Evolutionary conservation across 2,329 filamentous ascomycete genomes (phyloP).

Genomic region (Sphaerostilbella broomeana): DNA sequence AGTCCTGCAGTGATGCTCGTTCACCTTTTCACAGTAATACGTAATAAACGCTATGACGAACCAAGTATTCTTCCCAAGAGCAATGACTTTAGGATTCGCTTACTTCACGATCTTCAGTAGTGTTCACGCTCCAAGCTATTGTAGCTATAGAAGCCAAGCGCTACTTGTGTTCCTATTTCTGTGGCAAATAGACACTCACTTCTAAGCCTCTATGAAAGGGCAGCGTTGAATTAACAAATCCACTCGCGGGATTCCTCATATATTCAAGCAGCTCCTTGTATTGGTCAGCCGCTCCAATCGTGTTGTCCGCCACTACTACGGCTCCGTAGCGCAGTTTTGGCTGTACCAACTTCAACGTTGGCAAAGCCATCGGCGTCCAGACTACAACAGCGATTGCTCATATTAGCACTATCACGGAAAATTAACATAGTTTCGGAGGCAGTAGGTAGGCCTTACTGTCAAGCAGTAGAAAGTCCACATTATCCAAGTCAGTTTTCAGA

Average conservation of each 20-base stretch:
- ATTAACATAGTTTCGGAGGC: neutral
- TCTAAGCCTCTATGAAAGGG: constrained; percentile 28
- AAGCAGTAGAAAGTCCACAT: constrained; percentile 52
- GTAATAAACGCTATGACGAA: no score
- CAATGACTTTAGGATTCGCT: no score
- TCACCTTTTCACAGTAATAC: no score
- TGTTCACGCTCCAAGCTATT: no score
- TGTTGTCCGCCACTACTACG: constrained; percentile 46
- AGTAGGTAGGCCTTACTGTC: constrained; percentile 45
- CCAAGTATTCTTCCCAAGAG: no score
- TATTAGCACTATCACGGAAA: neutral
- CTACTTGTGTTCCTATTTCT: neutral
- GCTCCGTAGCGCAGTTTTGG: constrained; percentile 41
- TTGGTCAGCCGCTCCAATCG: constrained; percentile 28
- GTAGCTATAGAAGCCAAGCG: no score
- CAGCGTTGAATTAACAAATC: constrained; percentile 37
- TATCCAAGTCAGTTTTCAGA: constrained; percentile 30
- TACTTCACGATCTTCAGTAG: no score
- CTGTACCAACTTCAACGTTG: constrained; percentile 43
- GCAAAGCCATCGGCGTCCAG: constrained; percentile 50
- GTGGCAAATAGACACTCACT: constrained; percentile 19
- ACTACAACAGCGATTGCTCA: no score
- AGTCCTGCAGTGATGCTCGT: no score
- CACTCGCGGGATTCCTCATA: constrained; percentile 37
- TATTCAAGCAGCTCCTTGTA: constrained; percentile 45